Conservation (phyloP, 139 green algal species). For the Chlamydomonas incerta region DNA sequence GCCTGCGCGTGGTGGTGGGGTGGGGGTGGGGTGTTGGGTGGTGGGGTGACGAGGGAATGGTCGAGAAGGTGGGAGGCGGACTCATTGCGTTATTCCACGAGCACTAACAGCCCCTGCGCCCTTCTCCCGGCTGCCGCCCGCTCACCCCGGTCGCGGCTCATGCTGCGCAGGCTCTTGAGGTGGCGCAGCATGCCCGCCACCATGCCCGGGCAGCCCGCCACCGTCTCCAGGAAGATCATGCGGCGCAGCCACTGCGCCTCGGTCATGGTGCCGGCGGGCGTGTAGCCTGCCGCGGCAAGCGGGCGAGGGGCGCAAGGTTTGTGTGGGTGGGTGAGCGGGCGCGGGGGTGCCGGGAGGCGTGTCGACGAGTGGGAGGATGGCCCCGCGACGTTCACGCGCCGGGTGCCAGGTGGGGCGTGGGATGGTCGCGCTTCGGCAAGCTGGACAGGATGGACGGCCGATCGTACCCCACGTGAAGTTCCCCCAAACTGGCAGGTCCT, state of each 20-base stretch:
- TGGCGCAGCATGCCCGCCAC: slow-evolving; percentile 93
- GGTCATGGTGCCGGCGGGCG: slow-evolving; percentile 59
- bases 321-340: too few relatives aligned
- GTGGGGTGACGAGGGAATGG: too few relatives aligned
- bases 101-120: not conserved
- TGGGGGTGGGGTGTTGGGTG: not conserved
- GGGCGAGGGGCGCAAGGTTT: not conserved
- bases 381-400: too few relatives aligned
- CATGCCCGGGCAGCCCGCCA: slow-evolving; percentile 94
- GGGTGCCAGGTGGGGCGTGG: too few relatives aligned
- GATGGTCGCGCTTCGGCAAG: too few relatives aligned
- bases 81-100: not conserved
- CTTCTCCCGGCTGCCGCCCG: not conserved
- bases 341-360: not conserved
- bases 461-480: not conserved
- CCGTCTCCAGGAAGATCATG: slow-evolving; percentile 94
- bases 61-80: too few relatives aligned
- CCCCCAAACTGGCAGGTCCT: not conserved
- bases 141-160: slow-evolving; percentile 84
- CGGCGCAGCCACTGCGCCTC: slow-evolving; percentile 69
- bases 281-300: not conserved
- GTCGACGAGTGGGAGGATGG: too few relatives aligned
- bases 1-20: slow-evolving; percentile 35
- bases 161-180: slow-evolving; percentile 83
- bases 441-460: too few relatives aligned